Percentiles rank a stretch among this genome's conserved stretches.
phyloP scores from a whole-genome alignment of 1,139 yeast genomes.

The Candida tunisiensis region DNA sequence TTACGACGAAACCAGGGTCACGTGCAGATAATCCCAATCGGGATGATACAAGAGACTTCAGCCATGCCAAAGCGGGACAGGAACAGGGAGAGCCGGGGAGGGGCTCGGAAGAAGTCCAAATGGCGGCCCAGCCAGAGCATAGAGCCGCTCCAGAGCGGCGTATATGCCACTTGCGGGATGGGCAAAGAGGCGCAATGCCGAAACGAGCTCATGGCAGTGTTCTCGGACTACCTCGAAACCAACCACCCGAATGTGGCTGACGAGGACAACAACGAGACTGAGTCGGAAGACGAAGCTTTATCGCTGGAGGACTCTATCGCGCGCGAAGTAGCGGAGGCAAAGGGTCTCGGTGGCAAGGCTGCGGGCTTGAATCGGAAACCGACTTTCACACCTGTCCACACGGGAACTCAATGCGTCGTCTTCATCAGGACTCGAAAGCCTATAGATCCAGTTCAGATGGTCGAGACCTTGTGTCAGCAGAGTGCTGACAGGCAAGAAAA shows the following conservation, averaged over 20 bases:
- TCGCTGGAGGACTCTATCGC: constrained; percentile 48
- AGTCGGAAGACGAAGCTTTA: no score
- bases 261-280: constrained; percentile 29
- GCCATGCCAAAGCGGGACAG: no score
- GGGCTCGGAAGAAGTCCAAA: constrained; percentile 2
- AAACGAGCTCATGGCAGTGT: constrained; percentile 48
- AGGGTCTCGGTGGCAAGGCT: constrained; percentile 24
- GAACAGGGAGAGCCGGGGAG: no score
- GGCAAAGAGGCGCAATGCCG: constrained; percentile 63
- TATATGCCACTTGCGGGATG: constrained; percentile 74
- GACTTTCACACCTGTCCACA: constrained; percentile 39
- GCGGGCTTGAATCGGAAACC: constrained; percentile 26
- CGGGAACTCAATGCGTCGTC: constrained; percentile 69
- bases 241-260: constrained; percentile 22
- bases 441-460: constrained; percentile 58
- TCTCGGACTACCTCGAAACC: constrained; percentile 27
- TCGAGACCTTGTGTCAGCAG: constrained; percentile 44
- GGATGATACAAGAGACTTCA: no score
- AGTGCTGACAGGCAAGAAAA: constrained; percentile 29
- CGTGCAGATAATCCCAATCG: no score
- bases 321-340: constrained; percentile 25
- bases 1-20: no score
- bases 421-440: constrained; percentile 72
- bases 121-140: constrained; percentile 8
- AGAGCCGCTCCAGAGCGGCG: constrained; percentile 73